Conservation (phyloP, 176 grass and related monocot genomes). For the Carex cristatella region DNA sequence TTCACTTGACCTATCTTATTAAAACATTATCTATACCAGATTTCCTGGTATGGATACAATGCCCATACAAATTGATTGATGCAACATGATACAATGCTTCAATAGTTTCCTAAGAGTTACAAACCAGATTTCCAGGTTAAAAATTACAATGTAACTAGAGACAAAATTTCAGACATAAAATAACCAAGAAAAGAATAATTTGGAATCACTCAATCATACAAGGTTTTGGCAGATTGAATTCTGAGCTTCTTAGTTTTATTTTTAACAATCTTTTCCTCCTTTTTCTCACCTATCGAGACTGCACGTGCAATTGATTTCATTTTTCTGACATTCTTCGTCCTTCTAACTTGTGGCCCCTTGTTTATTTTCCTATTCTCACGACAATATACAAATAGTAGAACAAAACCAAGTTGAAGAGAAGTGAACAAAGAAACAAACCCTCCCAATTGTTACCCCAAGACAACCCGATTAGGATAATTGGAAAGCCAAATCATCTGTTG, state of each 20-base stretch:
- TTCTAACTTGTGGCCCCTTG: conserved; percentile 49
- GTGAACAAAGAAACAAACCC: not conserved
- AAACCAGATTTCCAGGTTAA: not conserved
- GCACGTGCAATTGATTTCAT: conserved; percentile 57
- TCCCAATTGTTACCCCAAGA: not conserved
- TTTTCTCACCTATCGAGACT: conserved; percentile 51
- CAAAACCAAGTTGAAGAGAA: not conserved
- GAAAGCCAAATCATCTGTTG: not conserved
- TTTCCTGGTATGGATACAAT: no score
- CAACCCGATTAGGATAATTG: not conserved
- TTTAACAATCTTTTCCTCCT: conserved; percentile 60
- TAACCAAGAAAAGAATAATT: not conserved
- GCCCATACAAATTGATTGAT: not conserved
- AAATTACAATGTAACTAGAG: not conserved
- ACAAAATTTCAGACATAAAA: conserved; percentile 1
- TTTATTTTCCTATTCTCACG: conserved; percentile 74
- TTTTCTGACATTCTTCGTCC: conserved; percentile 55
- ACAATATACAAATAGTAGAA: not conserved
- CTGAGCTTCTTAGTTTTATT: conserved; percentile 64
- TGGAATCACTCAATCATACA: conserved; percentile 49
- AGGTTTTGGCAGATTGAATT: conserved; percentile 69
- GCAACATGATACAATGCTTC: not conserved
- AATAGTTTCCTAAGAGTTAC: not conserved
- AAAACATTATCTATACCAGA: not conserved
- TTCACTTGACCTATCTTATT: not conserved